Base-by-base conservation (phyloP, 257 asterid species). In the Gynochthodes officinalis region DNA sequence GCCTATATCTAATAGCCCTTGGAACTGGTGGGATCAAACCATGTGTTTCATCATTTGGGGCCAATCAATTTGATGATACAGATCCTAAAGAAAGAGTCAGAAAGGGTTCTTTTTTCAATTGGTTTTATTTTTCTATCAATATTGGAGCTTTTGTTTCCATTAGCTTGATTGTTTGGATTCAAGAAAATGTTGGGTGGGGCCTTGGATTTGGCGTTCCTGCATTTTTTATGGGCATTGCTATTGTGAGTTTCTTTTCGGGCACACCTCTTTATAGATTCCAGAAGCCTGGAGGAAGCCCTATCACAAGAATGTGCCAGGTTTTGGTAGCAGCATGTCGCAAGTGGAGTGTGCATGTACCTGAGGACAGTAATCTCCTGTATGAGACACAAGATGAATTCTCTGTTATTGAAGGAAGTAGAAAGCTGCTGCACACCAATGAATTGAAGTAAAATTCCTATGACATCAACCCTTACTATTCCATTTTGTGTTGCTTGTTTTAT, bases 21-120 rank as follows among this genome's bases (percentile, higher is more conserved):
- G 99, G 99, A 70, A 91, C 98, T 1, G 98, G 98, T 54, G 99
- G 99, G 64, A 94, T 94, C 75, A 91, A 94, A 72, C 99, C 99
- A 18, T 91, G 99, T 59, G 99, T 91, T 75, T 89, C 99, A 23
- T 88, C 98, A 40, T 94, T 94, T 64, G 99, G 98, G 55, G 99
- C 99, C 2, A 96, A 94, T 79, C 99, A 91, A 71, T 91, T 91
- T 83, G 99, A 94, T 72, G 99, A 91, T 76, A 94, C 98, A 0
- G 99, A 94, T 80, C 64, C 92, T 32, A 82, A 52, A 25, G 99
- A 95, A 82, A 90, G 98, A 80, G 87, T 86, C 28, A 94, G 86
- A 68, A 94, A 94, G 90, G 98, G 98, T 53, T 94, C 98, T 67
- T 91, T 94, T 76, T 94, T 94, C 84, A 94, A 89, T 74, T 94